Evolutionary conservation across 2,329 filamentous ascomycete genomes (phyloP), one percentile per base, ranked within the genome.

Genomic region (Pseudocercospora macadamiae): DNA sequence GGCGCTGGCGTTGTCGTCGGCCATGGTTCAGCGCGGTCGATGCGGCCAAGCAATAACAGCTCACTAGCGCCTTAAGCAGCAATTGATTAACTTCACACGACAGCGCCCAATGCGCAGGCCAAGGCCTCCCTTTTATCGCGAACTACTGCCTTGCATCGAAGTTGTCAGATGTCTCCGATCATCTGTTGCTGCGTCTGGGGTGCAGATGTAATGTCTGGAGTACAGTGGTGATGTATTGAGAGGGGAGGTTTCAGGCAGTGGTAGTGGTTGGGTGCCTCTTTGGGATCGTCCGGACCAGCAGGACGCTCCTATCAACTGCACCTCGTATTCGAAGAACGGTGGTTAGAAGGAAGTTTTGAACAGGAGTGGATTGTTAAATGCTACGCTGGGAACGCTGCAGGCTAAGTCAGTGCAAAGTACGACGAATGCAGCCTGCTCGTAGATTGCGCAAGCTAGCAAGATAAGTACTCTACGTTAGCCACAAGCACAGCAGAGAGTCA

Each of bases 1-100:
- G 26, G 47, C 9, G 3, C 28, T 32, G 47, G 55, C 51, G 59
- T 54, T 57, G 59, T 62, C 48, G 64, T 65, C 58, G 49, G 55
- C 57, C 60, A 63, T 63, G 60, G 28, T 30, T 34, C 6, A n/a
- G 26, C 37, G 36, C 55, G 30, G n/a, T 49, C 26, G 47, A 49
- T 34, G 42, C 48, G 44, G 45, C 49, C 51, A 57, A 57, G 58
- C 58, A 57, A 51, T n/a, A 55, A 36, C 36, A 55, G 28, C 10
- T 34, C 18, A 37, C 51, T 60, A 60, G 52, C 47, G 25, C 30
- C 49, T 59, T 51, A 44, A n/a, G 44, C 49, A 19, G n/a, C 21
- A 30, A 48, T 52, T 39, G 59, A 61, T 61, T 49, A 54, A 47
- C 58, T 56, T 49, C 42, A 47, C 42, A n/a, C 19, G 16, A 18